These are phyloP conservation scores for Malassezia nana DNA, from an alignment of 1,284 basidiomycete species.

Conservation along the genomic window DNA sequence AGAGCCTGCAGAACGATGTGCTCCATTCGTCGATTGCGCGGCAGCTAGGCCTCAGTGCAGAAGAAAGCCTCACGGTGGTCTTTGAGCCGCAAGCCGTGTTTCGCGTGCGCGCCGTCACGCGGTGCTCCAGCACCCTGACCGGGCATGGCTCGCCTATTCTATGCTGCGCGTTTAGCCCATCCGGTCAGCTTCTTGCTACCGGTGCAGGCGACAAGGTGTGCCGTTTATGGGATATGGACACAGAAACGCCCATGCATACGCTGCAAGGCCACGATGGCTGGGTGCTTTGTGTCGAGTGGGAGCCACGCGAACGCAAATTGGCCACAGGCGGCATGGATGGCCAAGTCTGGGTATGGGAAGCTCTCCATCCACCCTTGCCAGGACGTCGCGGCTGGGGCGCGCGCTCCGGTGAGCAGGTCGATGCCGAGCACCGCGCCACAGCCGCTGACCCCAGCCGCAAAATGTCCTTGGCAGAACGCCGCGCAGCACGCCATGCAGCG, in stretches of 20 bases:
- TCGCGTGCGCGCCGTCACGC: constrained; percentile 78
- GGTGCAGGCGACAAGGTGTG: constrained; percentile 90
- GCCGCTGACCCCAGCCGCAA: constrained; percentile 17
- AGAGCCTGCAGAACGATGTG: constrained; percentile 34
- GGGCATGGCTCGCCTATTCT: constrained; percentile 79
- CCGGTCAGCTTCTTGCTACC: constrained; percentile 78
- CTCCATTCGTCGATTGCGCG: constrained; percentile 28
- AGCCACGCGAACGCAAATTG: constrained; percentile 74
- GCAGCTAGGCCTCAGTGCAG: constrained; percentile 38
- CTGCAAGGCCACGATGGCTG: constrained; percentile 82
- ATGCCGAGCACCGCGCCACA: constrained; percentile 24
- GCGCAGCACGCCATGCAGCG: constrained; percentile 36
- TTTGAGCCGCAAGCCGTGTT: constrained; percentile 79
- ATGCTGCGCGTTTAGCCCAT: constrained; percentile 89
- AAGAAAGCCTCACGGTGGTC: constrained; percentile 42
- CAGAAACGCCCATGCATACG: constrained; percentile 80
- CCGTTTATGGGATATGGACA: constrained; percentile 85
- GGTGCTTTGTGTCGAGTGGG: constrained; percentile 97
- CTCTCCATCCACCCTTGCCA: constrained; percentile 26
- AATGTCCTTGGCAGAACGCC: constrained; percentile 33
- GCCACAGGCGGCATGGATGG: constrained; percentile 59
- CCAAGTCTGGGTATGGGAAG: constrained; percentile 44
- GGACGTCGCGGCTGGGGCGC: constrained; percentile 35
- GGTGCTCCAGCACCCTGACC: constrained; percentile 82
- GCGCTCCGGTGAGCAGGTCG: constrained; percentile 30